phyloP scores from a whole-genome alignment of 768 basidiomycete species.

The Obba rivulosa region DNA sequence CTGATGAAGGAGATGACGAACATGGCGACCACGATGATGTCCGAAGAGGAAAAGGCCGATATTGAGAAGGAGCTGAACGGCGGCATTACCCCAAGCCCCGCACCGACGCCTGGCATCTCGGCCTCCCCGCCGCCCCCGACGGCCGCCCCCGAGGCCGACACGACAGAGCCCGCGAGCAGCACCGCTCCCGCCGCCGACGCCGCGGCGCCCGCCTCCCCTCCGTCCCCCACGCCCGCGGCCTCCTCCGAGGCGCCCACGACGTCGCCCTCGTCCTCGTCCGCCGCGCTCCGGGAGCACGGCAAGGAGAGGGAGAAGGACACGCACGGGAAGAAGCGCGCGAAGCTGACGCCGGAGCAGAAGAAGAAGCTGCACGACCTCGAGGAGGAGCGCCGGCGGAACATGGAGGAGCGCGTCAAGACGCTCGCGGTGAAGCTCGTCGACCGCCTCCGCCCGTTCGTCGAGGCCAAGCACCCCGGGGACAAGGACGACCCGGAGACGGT shows the following conservation, averaged over 20 bases:
- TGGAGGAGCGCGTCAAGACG: slow-evolving; percentile 71
- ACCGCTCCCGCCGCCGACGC: slow-evolving; percentile 3
- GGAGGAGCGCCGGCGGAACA: slow-evolving; percentile 68
- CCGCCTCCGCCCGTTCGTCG: slow-evolving; percentile 83
- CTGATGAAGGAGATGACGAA: slow-evolving; percentile 92
- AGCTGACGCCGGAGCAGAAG: slow-evolving; percentile 76
- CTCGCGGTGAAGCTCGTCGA: slow-evolving; percentile 80
- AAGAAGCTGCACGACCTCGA: slow-evolving; percentile 82
- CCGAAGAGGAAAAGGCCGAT: slow-evolving; percentile 88
- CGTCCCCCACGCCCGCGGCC: background rate
- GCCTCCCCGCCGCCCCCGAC: background rate
- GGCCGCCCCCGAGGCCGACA: slow-evolving; percentile 1
- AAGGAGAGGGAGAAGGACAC: slow-evolving; percentile 31
- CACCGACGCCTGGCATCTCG: slow-evolving; percentile 17
- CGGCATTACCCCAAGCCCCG: slow-evolving; percentile 23
- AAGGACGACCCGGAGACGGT: slow-evolving; percentile 79
- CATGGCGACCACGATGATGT: slow-evolving; percentile 81
- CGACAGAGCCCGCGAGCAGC: slow-evolving; percentile 5
- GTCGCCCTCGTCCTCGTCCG: slow-evolving; percentile 20
- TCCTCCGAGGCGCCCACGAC: slow-evolving; percentile 2
- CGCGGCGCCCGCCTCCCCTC: slow-evolving; percentile 2
- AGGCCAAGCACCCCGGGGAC: slow-evolving; percentile 78
- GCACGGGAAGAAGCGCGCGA: slow-evolving; percentile 37
- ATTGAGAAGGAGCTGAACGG: slow-evolving; percentile 68
- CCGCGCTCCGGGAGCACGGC: slow-evolving; percentile 1